A percentile compares a stretch with the other conserved stretches of the same genome.
phyloP scores from a whole-genome alignment of 2,329 filamentous ascomycete genomes.

The Tolypocladium cylindrosporum region DNA sequence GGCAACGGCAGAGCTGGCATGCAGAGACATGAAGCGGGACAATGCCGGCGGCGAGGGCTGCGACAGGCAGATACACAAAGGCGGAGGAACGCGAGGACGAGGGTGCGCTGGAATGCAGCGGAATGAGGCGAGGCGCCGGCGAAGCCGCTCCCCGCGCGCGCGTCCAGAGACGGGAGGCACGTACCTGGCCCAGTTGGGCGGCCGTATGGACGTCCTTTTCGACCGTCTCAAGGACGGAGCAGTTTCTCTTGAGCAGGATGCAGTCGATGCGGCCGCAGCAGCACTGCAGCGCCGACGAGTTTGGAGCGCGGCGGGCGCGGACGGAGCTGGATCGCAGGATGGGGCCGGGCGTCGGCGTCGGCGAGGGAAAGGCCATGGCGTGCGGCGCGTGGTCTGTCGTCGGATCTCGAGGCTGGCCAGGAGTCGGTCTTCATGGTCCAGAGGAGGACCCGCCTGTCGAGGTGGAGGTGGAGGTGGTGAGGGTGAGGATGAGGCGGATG shows the following conservation, averaged over 20 bases:
- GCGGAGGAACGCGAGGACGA: background rate
- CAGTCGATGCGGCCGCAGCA: slow-evolving; percentile 81
- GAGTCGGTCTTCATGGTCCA: slow-evolving; percentile 5
- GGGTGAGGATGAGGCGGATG: background rate
- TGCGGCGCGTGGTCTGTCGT: background rate
- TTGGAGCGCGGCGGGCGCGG: slow-evolving; percentile 11
- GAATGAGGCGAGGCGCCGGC: background rate
- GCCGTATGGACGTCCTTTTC: slow-evolving; percentile 84
- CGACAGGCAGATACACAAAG: background rate
- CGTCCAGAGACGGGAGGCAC: slow-evolving; percentile 16
- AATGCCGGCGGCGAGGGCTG: background rate
- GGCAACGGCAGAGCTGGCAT: background rate
- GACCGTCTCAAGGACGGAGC: slow-evolving; percentile 64
- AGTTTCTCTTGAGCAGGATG: slow-evolving; percentile 72
- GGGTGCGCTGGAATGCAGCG: background rate
- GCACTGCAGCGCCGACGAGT: slow-evolving; percentile 44
- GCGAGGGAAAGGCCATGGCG: slow-evolving; percentile 3
- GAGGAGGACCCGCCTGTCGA: background rate
- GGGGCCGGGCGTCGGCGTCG: slow-evolving; percentile 6
- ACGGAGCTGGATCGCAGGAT: slow-evolving; percentile 14
- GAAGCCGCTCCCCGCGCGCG: background rate
- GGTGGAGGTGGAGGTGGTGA: background rate
- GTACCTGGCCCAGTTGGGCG: slow-evolving; percentile 84
- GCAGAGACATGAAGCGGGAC: background rate
- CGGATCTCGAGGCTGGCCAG: background rate